Conservation (phyloP, 2,329 filamentous ascomycete genomes). For the Botrytis cinerea region DNA sequence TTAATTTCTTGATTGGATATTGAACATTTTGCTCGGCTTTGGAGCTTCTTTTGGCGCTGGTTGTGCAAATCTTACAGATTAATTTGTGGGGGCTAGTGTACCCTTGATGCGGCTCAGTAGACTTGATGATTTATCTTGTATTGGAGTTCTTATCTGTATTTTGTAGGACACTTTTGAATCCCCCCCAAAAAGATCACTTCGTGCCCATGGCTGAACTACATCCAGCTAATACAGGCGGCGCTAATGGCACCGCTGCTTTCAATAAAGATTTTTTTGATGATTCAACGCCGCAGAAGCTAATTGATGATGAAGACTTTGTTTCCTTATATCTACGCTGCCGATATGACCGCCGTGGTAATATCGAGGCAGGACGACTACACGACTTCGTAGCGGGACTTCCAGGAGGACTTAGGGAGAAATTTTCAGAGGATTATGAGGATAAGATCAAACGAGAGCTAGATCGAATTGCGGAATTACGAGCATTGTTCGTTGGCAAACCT, state of each 20-base stretch:
- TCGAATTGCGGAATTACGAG: background rate
- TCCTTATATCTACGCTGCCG: background rate
- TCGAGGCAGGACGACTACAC: background rate
- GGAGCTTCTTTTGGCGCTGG: background rate
- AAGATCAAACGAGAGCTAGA: background rate
- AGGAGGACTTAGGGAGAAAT: accelerated
- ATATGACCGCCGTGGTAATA: background rate
- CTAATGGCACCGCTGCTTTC: background rate
- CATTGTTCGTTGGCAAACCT: accelerated
- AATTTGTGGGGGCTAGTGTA: too few relatives aligned
- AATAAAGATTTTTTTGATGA: constrained; percentile 17
- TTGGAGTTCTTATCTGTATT: too few relatives aligned
- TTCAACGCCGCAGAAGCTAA: constrained; percentile 16
- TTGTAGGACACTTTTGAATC: too few relatives aligned
- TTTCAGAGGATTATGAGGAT: accelerated
- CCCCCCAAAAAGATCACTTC: background rate
- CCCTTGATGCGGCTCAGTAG: background rate
- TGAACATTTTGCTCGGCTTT: background rate
- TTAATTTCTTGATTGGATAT: background rate
- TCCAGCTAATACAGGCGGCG: background rate
- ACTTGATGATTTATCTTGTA: too few relatives aligned
- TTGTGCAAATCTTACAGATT: background rate
- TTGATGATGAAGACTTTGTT: background rate
- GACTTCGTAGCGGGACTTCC: background rate
- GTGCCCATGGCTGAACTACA: background rate